These are phyloP conservation scores for Lobosporangium transversale DNA, from an alignment of 192 early-diverging fungal genomes.

Conservation along the genomic window DNA sequence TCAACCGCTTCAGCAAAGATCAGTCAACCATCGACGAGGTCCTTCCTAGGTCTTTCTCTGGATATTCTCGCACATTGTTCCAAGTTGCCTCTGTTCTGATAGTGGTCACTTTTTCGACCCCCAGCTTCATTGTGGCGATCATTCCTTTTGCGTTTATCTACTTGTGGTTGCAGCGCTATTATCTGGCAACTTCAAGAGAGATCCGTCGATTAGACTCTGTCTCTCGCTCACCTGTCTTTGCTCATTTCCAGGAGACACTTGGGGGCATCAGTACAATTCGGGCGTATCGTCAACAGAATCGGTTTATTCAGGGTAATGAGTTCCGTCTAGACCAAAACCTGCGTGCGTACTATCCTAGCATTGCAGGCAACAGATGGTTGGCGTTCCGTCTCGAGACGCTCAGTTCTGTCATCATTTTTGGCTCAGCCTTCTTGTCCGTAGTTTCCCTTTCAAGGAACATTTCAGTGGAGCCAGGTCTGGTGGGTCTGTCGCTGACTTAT, in stretches of 20 bases:
- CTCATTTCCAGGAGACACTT: constrained; percentile 79
- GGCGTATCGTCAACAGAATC: constrained; percentile 78
- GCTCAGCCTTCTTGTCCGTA: constrained; percentile 80
- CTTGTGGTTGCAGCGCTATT: constrained; percentile 69
- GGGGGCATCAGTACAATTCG: constrained; percentile 82
- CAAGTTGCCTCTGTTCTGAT: constrained; percentile 56
- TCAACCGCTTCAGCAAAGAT: constrained; percentile 82
- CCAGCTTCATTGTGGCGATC: constrained; percentile 74
- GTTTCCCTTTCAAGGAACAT: constrained; percentile 66
- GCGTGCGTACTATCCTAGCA: constrained; percentile 80
- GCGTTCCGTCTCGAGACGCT: constrained; percentile 84
- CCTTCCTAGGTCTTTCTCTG: constrained; percentile 64
- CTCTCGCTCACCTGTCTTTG: constrained; percentile 80
- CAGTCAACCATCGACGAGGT: constrained; percentile 71
- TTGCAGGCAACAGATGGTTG: constrained; percentile 79
- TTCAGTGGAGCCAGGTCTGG: constrained; percentile 75
- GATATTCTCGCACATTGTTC: constrained; percentile 59
- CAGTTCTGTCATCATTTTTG: constrained; percentile 84
- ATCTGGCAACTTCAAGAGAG: constrained; percentile 83
- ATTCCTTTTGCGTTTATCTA: constrained; percentile 68
- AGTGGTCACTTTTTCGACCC: constrained; percentile 62
- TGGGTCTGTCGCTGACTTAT: constrained; percentile 75
- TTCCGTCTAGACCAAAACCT: constrained; percentile 80
- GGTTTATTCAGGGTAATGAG: constrained; percentile 76
- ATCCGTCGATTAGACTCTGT: constrained; percentile 83